Percentiles rank a stretch among this genome's conserved stretches.
These are phyloP conservation scores for Aspergillus sparsus DNA, from an alignment of 495 filamentous ascomycete species.

Conservation along the genomic window DNA sequence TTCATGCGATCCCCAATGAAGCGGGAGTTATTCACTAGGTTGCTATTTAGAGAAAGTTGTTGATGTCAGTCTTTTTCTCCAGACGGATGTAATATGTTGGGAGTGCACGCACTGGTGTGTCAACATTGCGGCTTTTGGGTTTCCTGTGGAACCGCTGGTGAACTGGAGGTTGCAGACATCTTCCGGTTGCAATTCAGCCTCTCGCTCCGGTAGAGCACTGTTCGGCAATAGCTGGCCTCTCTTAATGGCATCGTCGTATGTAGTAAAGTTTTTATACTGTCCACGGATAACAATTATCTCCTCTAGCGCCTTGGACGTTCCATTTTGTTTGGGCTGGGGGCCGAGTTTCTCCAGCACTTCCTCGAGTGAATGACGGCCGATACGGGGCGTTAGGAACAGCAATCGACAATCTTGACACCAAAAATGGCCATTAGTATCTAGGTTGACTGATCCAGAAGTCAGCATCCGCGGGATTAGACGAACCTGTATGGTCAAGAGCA, in stretches of 20 bases:
- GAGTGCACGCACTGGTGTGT: conserved; percentile 59
- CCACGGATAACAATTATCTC: conserved; percentile 59
- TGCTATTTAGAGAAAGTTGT: conserved; percentile 39
- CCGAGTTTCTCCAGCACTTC: conserved; percentile 55
- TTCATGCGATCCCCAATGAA: conserved; percentile 71
- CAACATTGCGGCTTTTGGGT: conserved; percentile 74
- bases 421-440: conserved; percentile 8
- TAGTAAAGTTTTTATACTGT: conserved; percentile 48
- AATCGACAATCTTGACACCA: conserved; percentile 53
- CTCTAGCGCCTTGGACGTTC: conserved; percentile 36
- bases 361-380: conserved; percentile 57
- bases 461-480: conserved; percentile 16
- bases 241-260: conserved; percentile 51
- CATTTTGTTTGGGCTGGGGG: conserved; percentile 36
- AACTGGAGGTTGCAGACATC: conserved; percentile 72
- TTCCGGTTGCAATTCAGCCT: conserved; percentile 53
- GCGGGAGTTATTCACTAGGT: conserved; percentile 68
- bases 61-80: conserved; percentile 17
- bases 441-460: background rate
- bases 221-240: conserved; percentile 36
- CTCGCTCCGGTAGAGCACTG: conserved; percentile 44
- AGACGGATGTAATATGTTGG: background rate
- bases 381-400: conserved; percentile 63
- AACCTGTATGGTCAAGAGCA: conserved; percentile 65
- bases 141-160: conserved; percentile 69